Conservation (phyloP, 2,329 filamentous ascomycete species). For the Paecilomyces formosus region DNA sequence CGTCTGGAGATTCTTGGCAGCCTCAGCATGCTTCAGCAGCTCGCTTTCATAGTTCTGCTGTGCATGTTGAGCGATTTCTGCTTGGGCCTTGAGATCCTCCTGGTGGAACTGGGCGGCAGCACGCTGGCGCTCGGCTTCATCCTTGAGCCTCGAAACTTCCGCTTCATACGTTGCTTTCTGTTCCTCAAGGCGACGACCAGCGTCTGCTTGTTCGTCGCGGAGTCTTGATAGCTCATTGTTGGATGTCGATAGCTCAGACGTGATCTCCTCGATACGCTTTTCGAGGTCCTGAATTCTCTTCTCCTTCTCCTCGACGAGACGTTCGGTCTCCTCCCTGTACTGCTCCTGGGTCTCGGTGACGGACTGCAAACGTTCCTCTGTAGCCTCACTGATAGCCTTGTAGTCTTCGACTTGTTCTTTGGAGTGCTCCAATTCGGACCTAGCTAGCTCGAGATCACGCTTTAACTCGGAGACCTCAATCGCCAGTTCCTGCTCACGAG, state of each 20-base stretch:
- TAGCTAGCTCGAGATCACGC: conserved; percentile 74
- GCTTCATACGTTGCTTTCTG: conserved; percentile 73
- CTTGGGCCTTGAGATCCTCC: conserved; percentile 85
- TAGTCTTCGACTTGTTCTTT: conserved; percentile 80
- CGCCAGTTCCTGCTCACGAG: conserved; percentile 69
- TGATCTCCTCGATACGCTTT: conserved; percentile 76
- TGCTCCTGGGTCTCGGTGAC: conserved; percentile 75
- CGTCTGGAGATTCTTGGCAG: conserved; percentile 74
- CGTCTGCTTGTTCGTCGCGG: conserved; percentile 72
- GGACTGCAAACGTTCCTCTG: conserved; percentile 79
- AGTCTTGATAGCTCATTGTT: conserved; percentile 76
- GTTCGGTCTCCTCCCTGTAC: conserved; percentile 80
- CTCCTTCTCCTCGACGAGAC: conserved; percentile 68
- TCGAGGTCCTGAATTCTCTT: conserved; percentile 71
- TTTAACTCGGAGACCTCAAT: conserved; percentile 80
- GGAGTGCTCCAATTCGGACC: conserved; percentile 70
- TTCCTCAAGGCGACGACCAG: conserved; percentile 63
- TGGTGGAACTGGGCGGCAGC: conserved; percentile 79
- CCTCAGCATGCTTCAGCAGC: conserved; percentile 88
- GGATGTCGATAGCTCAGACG: conserved; percentile 68
- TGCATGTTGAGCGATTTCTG: conserved; percentile 84
- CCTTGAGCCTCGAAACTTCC: conserved; percentile 73
- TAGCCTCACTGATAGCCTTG: conserved; percentile 75
- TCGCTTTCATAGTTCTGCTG: conserved; percentile 95
- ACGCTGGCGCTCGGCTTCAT: conserved; percentile 71